Evolutionary conservation across 805 yeast genomes (phyloP), one percentile per base, ranked within the genome.

Genomic region (Saccharomycopsis fermentans): DNA sequence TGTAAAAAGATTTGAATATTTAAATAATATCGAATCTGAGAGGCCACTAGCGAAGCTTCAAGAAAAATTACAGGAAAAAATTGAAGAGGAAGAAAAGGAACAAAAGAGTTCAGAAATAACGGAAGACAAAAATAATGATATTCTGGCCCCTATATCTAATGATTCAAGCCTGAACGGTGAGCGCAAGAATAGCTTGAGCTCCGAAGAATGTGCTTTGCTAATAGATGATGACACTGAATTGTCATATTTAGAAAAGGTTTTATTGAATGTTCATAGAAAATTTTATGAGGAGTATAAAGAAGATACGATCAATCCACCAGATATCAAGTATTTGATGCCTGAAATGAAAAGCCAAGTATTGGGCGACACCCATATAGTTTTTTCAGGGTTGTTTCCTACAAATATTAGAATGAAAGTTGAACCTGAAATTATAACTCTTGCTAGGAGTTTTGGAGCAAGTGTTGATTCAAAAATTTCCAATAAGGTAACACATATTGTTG

Each of bases 361-460:
- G 60, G 70, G 77, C 26, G 91, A 84, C 6, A 79, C 84, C 52
- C 81, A 81, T 2, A 80, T 94, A 58, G 77, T 92, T 19, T 86
- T 94, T 64, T 86, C 96, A 3, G 97, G 98, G 0, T 77, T 92
- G n/a, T 78, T 94, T 24, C 97, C 97, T 0, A 68, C 89, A n/a
- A 94, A 94, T 1, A 77, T 84, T 12, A 79, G 82, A 57, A 21
- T 43, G 36, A 35, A 87, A 17, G 84, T 86, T 56, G 73, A 77
- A 36, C 94, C 95, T 3, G 96, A 90, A 68, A 87, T 94, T 51
- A 97, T 91, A 1, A 81, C 85, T 24, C 92, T 98, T 97, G 87
- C 92, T 12, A 80, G 81, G 55, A 88, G 91, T 57, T 92, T 92
- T 76, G 99, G 99, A 1, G 97, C 96, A 0, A 76, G 76, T 1